Percentiles rank a stretch among this genome's conserved stretches.
phyloP scores from a whole-genome alignment of 148 eudicot genomes.

The Vaccinium corymbosum region DNA sequence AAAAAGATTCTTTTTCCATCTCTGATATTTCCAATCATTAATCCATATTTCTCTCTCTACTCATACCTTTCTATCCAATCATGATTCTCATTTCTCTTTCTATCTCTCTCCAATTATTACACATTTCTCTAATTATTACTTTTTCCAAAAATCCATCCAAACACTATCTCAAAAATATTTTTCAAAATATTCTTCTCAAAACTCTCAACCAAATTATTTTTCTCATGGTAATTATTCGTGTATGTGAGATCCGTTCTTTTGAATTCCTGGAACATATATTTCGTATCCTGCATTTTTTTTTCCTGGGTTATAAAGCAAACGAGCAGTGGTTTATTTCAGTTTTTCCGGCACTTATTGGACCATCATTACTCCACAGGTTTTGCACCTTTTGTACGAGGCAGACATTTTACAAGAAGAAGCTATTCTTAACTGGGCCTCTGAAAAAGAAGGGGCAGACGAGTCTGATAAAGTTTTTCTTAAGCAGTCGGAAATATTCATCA shows the following conservation, averaged over 20 bases:
- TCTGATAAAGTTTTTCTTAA: constrained; percentile 65
- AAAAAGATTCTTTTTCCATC: no score
- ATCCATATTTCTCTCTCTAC: no score
- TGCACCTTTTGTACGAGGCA: constrained; percentile 63
- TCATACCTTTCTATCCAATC: no score
- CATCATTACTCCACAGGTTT: constrained; percentile 40
- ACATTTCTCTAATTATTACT: no score
- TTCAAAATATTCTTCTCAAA: no score
- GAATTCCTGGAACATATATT: background rate
- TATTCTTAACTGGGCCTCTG: constrained; percentile 76
- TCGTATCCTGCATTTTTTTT: background rate
- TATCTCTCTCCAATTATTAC: no score
- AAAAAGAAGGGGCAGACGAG: constrained; percentile 88
- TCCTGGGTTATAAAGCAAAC: background rate
- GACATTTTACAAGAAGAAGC: constrained; percentile 87
- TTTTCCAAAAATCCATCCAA: no score
- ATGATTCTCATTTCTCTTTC: no score
- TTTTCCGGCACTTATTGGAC: background rate
- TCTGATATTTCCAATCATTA: no score
- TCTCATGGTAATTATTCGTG: background rate
- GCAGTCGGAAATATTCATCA: constrained; percentile 64
- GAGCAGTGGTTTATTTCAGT: background rate
- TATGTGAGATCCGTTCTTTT: background rate
- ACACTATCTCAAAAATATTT: no score
- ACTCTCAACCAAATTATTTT: no score